A percentile compares a stretch with the other conserved stretches of the same genome.
phyloP scores from a whole-genome alignment of 345 rosid genomes.

The Leavenworthia alabamica region DNA sequence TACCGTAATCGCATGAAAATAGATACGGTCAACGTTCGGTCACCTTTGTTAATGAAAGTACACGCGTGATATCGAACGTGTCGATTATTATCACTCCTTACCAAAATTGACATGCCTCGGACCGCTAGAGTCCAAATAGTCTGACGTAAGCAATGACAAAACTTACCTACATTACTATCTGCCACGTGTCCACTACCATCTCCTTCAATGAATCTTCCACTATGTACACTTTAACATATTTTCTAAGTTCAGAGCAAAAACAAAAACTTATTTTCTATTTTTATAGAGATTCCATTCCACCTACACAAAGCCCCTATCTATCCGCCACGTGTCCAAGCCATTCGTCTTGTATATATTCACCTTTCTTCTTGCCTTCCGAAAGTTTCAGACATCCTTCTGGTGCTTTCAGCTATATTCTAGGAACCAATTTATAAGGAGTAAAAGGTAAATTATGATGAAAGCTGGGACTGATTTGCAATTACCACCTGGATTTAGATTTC shows the following conservation, averaged over 20 bases:
- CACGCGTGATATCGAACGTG: constrained; percentile 25
- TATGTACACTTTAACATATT: neutral
- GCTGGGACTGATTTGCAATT: constrained; percentile 44
- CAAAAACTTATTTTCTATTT: neutral
- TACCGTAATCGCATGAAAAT: too few relatives aligned
- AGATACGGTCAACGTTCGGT: too few relatives aligned
- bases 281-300: constrained; percentile 19
- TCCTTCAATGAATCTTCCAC: constrained; percentile 9
- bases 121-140: constrained; percentile 56
- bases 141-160: constrained; percentile 86
- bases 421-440: neutral
- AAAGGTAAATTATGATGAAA: constrained; percentile 29
- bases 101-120: constrained; percentile 17
- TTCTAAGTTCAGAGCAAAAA: too few relatives aligned
- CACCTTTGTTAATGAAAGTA: constrained; percentile 2
- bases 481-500: constrained; percentile 92
- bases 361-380: constrained; percentile 33
- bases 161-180: constrained; percentile 30
- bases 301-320: neutral
- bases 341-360: constrained; percentile 47
- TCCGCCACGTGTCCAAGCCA: constrained; percentile 33
- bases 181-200: constrained; percentile 50
- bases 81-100: constrained; percentile 7
- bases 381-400: constrained; percentile 59
- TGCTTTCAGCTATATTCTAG: neutral